Conservation (phyloP, 768 basidiomycete genomes). For the Tulasnella sp. region DNA sequence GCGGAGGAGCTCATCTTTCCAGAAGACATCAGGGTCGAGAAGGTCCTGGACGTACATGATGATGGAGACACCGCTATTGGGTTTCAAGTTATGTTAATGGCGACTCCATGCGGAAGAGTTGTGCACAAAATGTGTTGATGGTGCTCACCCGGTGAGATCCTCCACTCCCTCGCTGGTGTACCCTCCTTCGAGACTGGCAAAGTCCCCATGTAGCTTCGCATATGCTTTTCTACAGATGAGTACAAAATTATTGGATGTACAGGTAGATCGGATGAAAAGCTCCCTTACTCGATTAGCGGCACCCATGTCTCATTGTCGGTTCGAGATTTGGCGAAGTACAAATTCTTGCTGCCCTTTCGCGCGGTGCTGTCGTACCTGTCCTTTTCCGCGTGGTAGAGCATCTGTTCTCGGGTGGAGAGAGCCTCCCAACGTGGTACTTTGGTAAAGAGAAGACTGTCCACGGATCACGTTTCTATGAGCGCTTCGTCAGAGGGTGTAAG, state of each 20-base stretch:
- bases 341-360: slow-evolving; percentile 37
- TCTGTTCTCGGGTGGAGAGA: slow-evolving; percentile 31
- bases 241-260: no score
- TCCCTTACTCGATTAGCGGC: slow-evolving; percentile 48
- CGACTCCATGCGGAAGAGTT: no score
- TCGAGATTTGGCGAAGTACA: slow-evolving; percentile 40
- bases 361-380: slow-evolving; percentile 37
- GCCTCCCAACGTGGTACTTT: slow-evolving; percentile 44
- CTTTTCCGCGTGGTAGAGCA: slow-evolving; percentile 42
- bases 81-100: no score
- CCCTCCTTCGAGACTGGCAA: slow-evolving; percentile 35
- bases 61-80: slow-evolving; percentile 11
- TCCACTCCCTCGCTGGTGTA: slow-evolving; percentile 41
- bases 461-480: not conserved
- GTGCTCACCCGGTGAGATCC: slow-evolving; percentile 43
- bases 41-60: slow-evolving; percentile 30
- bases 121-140: no score
- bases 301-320: slow-evolving; percentile 45
- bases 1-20: slow-evolving; percentile 43
- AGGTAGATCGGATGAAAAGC: no score
- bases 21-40: slow-evolving; percentile 41
- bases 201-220: slow-evolving; percentile 44
- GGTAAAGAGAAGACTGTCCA: slow-evolving; percentile 38
- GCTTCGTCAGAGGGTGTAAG: not conserved
- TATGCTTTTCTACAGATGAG: slow-evolving; percentile 35